A percentile compares a stretch with the other conserved stretches of the same genome.
phyloP scores from a whole-genome alignment of 371 early-diverging fungal species.

The Rhizopus delemar region DNA sequence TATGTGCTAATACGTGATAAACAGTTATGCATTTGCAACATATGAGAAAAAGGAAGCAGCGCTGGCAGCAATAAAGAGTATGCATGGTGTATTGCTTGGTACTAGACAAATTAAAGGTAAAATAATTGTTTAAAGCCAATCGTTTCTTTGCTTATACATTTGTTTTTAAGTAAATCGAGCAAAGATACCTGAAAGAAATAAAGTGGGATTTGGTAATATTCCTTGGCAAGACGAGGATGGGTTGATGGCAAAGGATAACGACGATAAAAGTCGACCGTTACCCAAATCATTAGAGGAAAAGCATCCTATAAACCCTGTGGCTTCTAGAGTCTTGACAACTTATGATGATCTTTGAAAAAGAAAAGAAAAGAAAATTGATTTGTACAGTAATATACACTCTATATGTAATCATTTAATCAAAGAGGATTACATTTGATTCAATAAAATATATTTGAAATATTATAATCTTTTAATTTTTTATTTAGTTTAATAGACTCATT shows the following conservation, averaged over 20 bases:
- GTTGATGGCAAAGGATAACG: conserved; percentile 35
- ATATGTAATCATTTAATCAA: background rate
- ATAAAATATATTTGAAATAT: too few relatives aligned
- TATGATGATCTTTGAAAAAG: background rate
- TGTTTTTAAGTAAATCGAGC: conserved; percentile 52
- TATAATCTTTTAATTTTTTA: too few relatives aligned
- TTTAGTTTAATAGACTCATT: too few relatives aligned
- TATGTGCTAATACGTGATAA: background rate
- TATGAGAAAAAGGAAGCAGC: conserved; percentile 51
- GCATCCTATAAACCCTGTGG: background rate
- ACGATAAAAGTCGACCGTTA: conserved; percentile 17
- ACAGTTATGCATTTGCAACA: conserved; percentile 56
- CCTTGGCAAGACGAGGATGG: conserved; percentile 63
- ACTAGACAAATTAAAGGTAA: conserved; percentile 52
- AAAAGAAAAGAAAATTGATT: background rate
- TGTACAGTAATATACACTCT: background rate
- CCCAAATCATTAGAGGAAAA: conserved; percentile 3
- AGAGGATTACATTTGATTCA: background rate
- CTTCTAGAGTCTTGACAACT: background rate
- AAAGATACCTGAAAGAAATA: conserved; percentile 63
- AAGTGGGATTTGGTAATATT: conserved; percentile 61
- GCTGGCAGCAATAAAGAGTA: conserved; percentile 47
- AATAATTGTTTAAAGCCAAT: background rate
- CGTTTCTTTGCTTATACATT: background rate
- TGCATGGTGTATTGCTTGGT: conserved; percentile 54